Conservation (phyloP, 2,329 filamentous ascomycete genomes). For the Apiospora pterosperma region DNA sequence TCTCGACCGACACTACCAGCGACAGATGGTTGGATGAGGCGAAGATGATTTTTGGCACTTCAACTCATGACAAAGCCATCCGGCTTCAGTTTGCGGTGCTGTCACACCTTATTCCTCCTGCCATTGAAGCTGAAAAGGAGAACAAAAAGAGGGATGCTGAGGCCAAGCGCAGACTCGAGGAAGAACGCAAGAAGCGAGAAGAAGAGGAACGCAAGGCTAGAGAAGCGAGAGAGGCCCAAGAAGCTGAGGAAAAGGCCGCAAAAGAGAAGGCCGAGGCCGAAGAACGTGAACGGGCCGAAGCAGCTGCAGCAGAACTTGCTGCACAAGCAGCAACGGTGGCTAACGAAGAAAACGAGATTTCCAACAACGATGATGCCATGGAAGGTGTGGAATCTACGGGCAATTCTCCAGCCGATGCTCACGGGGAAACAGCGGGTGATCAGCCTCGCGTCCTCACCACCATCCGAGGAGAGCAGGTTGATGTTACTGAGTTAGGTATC, state of each 20-base stretch:
- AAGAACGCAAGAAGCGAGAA: constrained; percentile 49
- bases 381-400: constrained; percentile 31
- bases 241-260: constrained; percentile 64
- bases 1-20: constrained; percentile 67
- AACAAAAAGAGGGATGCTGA: constrained; percentile 57
- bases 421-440: constrained; percentile 39
- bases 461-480: constrained; percentile 81
- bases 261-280: constrained; percentile 69
- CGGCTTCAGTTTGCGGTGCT: constrained; percentile 68
- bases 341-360: constrained; percentile 32
- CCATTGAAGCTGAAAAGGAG: constrained; percentile 76
- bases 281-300: constrained; percentile 62
- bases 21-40: constrained; percentile 88
- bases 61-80: constrained; percentile 63
- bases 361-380: constrained; percentile 25
- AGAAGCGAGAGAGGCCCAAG: constrained; percentile 64
- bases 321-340: constrained; percentile 47
- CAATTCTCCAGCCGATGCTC: constrained; percentile 26
- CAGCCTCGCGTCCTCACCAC: constrained; percentile 72
- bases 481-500: constrained; percentile 92
- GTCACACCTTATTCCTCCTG: constrained; percentile 74
- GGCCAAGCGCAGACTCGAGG: constrained; percentile 50
- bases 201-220: constrained; percentile 53
- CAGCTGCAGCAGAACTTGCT: constrained; percentile 45
- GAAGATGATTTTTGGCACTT: constrained; percentile 78